Evolutionary conservation across 1,284 basidiomycete species (phyloP).

Genomic region (Meira miltonrushii): DNA sequence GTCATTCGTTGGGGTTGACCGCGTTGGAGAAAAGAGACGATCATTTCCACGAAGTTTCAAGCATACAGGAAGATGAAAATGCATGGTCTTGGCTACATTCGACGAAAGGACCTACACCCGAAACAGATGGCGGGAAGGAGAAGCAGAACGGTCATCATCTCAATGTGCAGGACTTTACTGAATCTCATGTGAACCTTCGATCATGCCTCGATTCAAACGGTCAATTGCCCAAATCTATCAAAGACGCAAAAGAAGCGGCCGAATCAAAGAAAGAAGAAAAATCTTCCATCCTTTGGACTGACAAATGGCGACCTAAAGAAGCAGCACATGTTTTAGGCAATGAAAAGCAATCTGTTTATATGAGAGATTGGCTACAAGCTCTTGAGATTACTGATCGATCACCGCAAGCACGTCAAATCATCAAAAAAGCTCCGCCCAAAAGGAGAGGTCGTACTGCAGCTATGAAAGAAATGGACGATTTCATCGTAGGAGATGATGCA

Average conservation of each 20-base stretch:
- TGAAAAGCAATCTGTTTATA: slow-evolving; percentile 19
- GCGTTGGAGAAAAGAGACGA: background rate
- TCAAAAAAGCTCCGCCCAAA: slow-evolving; percentile 15
- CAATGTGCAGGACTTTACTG: background rate
- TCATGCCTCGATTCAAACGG: no score
- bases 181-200: background rate
- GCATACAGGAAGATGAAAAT: background rate
- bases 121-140: background rate
- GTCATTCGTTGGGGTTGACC: no score
- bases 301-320: slow-evolving; percentile 20
- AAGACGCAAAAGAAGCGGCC: background rate
- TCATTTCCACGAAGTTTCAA: background rate
- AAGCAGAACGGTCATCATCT: no score
- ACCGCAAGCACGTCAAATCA: slow-evolving; percentile 10
- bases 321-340: slow-evolving; percentile 25
- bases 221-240: no score
- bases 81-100: background rate
- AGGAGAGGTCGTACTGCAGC: slow-evolving; percentile 6
- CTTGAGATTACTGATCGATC: slow-evolving; percentile 15
- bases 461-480: slow-evolving; percentile 22
- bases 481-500: slow-evolving; percentile 31
- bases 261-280: background rate
- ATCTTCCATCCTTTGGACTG: slow-evolving; percentile 20
- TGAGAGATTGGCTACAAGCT: slow-evolving; percentile 33
- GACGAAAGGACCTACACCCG: background rate